A percentile compares a stretch with the other conserved stretches of the same genome.
phyloP scores from a whole-genome alignment of 257 asterid genomes.

The Solanum medicagineum region DNA sequence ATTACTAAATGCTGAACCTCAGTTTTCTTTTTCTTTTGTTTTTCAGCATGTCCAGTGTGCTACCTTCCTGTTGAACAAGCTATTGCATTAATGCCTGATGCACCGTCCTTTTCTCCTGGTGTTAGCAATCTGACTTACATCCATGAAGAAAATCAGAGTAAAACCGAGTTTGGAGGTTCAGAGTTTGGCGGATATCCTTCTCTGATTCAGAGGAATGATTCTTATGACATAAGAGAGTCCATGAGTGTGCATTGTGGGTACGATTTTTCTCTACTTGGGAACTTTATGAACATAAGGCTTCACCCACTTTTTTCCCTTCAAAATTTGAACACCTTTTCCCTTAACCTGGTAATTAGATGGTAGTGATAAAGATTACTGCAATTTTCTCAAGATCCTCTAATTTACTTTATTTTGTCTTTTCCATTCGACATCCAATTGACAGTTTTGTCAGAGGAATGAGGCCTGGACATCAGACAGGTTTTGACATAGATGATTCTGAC shows the following conservation, averaged over 20 bases:
- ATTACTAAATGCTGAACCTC: neutral
- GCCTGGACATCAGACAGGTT: slow-evolving; percentile 80
- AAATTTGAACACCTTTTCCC: neutral
- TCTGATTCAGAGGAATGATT: slow-evolving; percentile 53
- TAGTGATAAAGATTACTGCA: neutral
- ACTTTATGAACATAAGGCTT: neutral
- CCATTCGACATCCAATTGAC: neutral
- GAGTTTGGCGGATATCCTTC: slow-evolving; percentile 91
- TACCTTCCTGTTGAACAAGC: slow-evolving; percentile 86
- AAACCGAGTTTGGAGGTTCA: slow-evolving; percentile 91
- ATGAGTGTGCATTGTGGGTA: slow-evolving; percentile 96
- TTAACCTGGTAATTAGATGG: neutral
- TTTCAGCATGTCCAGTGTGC: slow-evolving; percentile 92
- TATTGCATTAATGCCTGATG: slow-evolving; percentile 52
- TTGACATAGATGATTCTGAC: slow-evolving; percentile 67
- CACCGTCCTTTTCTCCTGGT: slow-evolving; percentile 75
- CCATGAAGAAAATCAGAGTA: slow-evolving; percentile 52
- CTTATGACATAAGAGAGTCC: slow-evolving; percentile 66
- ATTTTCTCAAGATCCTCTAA: neutral
- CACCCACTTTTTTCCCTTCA: neutral
- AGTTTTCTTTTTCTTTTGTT: neutral
- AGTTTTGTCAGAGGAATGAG: slow-evolving; percentile 80
- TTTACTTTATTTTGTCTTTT: neutral
- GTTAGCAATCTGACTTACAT: slow-evolving; percentile 51
- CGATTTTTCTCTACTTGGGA: slow-evolving; percentile 5